Evolutionary conservation across 192 early-diverging fungal species (phyloP).

Genomic region (Coemansia sp.): DNA sequence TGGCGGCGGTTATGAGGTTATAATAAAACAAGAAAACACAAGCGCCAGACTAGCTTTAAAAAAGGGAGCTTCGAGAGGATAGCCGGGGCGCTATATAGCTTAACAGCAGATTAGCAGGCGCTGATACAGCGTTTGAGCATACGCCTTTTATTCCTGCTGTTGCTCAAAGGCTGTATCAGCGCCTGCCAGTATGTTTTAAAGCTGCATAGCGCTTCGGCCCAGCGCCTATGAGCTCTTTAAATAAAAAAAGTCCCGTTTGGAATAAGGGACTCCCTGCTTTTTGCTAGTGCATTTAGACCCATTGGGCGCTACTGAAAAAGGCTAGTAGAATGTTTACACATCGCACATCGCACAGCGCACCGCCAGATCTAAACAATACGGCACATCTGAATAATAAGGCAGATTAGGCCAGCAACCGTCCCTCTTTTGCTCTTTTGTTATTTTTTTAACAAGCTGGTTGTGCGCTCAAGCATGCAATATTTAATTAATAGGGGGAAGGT

Average conservation of each 20-base stretch:
- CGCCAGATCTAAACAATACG: conserved; percentile 3
- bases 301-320: neutral
- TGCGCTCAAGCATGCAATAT: neutral
- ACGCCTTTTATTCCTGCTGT: neutral
- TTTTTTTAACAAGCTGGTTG: neutral
- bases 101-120: neutral
- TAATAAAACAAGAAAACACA: neutral
- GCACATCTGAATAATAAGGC: conserved; percentile 4
- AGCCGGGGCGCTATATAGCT: neutral
- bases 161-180: too few species aligned
- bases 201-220: too few species aligned
- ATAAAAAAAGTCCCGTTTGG: neutral
- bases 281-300: neutral
- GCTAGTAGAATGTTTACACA: conserved; percentile 14
- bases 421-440: too few species aligned
- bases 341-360: neutral
- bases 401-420: too few species aligned
- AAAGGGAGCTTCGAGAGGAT: neutral
- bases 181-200: too few species aligned
- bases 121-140: too few species aligned
- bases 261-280: neutral
- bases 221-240: too few species aligned
- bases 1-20: neutral
- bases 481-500: neutral
- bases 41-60: neutral